Evolutionary conservation across 768 basidiomycete species (phyloP), one percentile per base, ranked within the genome.

Genomic region (Russula griseocarnosa): DNA sequence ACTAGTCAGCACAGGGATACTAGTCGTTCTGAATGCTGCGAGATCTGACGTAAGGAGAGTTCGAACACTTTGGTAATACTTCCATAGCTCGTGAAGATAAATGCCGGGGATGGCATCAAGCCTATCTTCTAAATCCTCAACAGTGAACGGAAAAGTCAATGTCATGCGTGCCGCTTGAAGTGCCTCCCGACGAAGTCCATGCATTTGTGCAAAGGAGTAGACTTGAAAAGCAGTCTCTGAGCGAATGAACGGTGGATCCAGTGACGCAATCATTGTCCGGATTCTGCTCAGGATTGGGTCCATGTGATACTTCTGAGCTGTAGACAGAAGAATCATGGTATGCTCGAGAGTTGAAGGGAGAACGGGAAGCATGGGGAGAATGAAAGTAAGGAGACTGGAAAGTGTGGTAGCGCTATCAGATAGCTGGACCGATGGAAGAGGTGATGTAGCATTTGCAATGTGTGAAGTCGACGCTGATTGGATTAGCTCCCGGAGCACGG

Each of bases 401-500:
- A 63, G 44, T 2, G 46, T 58, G 14, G 44, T 3, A 16, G 42
- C 38, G 24, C 26, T 40, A 11, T 63, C 62, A 7, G 57, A 10
- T 1, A 63, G 42, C 24, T 63, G 32, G 5, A 63, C 57, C 4
- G 46, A 47, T 24, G 46, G 22, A 24, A 47, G 46, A 13, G 46
- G 24, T 47, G 46, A 22, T 22, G 46, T 47, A 2, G 46, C 46
- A 47, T 47, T 22, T 10, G 22, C 11, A n/a, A n/a, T 22, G 46
- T 24, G 46, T 22, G 46, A 47, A 47, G 9, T 47, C 11, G 46
- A 47, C 22, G 46, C 22, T n/a, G 46, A 47, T 42, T 32, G 38
- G 30, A 62, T 32, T 13, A 26, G 20, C 3, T 47, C 26, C 40
- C 69, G 68, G 65, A 82, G 76, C 20, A 82, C 71, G 1, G 77